Evolutionary conservation across 2,329 filamentous ascomycete species (phyloP), one percentile per base, ranked within the genome.

Genomic region (Pseudogymnoascus sp.): DNA sequence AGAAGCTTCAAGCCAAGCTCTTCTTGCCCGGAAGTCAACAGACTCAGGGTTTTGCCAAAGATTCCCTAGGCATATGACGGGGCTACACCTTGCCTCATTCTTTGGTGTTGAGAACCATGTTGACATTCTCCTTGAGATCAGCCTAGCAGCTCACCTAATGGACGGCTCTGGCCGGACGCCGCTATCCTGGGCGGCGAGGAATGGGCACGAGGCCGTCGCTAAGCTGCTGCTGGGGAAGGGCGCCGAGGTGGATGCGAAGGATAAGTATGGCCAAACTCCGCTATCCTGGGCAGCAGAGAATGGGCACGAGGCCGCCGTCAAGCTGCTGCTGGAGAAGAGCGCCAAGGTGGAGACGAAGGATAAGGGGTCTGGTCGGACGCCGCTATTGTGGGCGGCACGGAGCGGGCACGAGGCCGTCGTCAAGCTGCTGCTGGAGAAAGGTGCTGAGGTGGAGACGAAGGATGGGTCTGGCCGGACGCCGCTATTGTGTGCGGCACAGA

Each of bases 11-110:
- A 63, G 23, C 37, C 70, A 73, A 64, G 66, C 28, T 10, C 18
- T 72, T 16, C 56, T 68, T 59, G 56, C 53, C 25, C 10, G 10
- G 5, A 62, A 65, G 37, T 23, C 7, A 23, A 59, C 12, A 25
- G 3, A 38, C 44, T 40, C 44, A 5, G n/a, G 62, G n/a, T 68
- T 61, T 18, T 64, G 59, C 23, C 61, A 64, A 59, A 25, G 40
- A 2, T 11, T 66, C 16, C 63, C 63, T 46, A 65, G 59, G n/a
- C 4, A 61, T 38, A 65, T 70, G 28, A 67, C 63, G 36, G 68
- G 67, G 14, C 56, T 72, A 21, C 68, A 73, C 28, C 25, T 72
- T 16, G 67, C 67, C 16, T 69, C 67, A 61, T 68, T 67, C 12
- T 69, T 73, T 68, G 69, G 70, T 11, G 5, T 69, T 34, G 23